A percentile compares a stretch with the other conserved stretches of the same genome.
These are phyloP conservation scores for Pseudomonodictys pantanalensis DNA, from an alignment of 495 filamentous ascomycete species.

Conservation along the genomic window DNA sequence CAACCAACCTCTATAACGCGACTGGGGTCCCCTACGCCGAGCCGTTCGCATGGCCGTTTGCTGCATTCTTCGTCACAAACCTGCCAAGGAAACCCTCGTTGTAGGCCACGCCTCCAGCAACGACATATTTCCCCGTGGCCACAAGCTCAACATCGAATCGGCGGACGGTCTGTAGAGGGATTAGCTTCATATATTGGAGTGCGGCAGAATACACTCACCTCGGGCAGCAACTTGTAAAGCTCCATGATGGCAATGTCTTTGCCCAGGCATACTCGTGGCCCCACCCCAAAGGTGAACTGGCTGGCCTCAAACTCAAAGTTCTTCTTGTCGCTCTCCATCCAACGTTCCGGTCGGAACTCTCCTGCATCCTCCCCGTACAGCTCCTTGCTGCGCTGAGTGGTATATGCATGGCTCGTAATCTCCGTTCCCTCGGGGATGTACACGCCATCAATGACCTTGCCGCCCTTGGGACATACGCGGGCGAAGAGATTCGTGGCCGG, in stretches of 20 bases:
- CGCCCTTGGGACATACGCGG: constrained; percentile 51
- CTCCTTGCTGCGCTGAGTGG: constrained; percentile 51
- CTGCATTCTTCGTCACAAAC: not conserved
- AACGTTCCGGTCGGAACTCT: constrained; percentile 60
- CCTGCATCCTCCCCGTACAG: constrained; percentile 65
- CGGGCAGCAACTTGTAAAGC: constrained; percentile 29
- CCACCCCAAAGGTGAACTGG: constrained; percentile 26
- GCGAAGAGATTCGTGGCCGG: constrained; percentile 54
- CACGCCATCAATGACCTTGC: constrained; percentile 50
- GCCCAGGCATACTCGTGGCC: constrained; percentile 27
- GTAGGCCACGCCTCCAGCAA: constrained; percentile 21
- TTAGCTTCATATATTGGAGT: not conserved
- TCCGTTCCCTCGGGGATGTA: constrained; percentile 52
- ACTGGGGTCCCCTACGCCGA: too few species aligned
- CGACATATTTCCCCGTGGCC: constrained; percentile 14
- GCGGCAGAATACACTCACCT: constrained; percentile 14
- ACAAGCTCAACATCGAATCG: constrained; percentile 21
- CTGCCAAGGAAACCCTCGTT: constrained; percentile 13
- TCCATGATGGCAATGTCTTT: constrained; percentile 33
- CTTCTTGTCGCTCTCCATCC: constrained; percentile 53
- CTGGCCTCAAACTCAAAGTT: constrained; percentile 12
- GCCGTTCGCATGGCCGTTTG: too few species aligned
- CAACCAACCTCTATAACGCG: too few species aligned
- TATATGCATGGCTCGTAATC: constrained; percentile 55
- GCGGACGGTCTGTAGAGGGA: constrained; percentile 6